Percentiles rank a stretch among this genome's conserved stretches.
Conservation (phyloP, 2,329 filamentous ascomycete genomes). For the Ceratocystis variospora region DNA sequence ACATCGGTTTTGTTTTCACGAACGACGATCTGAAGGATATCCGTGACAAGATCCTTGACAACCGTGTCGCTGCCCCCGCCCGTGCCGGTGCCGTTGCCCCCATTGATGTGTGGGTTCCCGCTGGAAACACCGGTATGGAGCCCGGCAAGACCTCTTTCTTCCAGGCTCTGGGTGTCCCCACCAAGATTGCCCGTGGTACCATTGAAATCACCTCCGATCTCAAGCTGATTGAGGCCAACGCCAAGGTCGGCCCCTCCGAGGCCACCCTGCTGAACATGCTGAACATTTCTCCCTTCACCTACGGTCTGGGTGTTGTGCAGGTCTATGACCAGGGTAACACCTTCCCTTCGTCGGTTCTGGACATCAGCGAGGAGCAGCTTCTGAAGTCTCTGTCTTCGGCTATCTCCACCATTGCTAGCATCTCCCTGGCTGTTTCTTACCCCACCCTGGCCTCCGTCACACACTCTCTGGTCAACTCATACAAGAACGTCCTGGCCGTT, state of each 20-base stretch:
- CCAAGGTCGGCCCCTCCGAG: slow-evolving; percentile 97
- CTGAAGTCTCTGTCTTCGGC: slow-evolving; percentile 68
- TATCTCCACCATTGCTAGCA: slow-evolving; percentile 72
- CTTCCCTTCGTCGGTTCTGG: slow-evolving; percentile 73
- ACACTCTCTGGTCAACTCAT: slow-evolving; percentile 90
- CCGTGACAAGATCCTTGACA: slow-evolving; percentile 87
- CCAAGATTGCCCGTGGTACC: slow-evolving; percentile 99
- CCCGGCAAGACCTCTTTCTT: slow-evolving; percentile 99
- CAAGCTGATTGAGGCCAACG: slow-evolving; percentile 87
- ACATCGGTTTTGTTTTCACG: slow-evolving; percentile 99
- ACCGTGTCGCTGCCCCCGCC: slow-evolving; percentile 94
- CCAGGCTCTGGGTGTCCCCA: slow-evolving; percentile 99
- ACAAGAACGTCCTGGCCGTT: slow-evolving; percentile 92
- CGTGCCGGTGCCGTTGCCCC: slow-evolving; percentile 96
- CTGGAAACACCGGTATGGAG: slow-evolving; percentile 99
- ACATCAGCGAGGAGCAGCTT: slow-evolving; percentile 91
- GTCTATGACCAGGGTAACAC: slow-evolving; percentile 96
- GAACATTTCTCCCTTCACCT: slow-evolving; percentile 99
- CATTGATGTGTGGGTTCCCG: slow-evolving; percentile 83
- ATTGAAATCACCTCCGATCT: slow-evolving; percentile 98
- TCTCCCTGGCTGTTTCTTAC: slow-evolving; percentile 89
- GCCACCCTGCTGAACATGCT: slow-evolving; percentile 98
- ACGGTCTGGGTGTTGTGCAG: slow-evolving; percentile 91
- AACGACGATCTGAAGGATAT: slow-evolving; percentile 84
- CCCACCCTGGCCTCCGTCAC: slow-evolving; percentile 92